phyloP scores from a whole-genome alignment of 2,329 filamentous ascomycete species.

The Talaromyces sp. region DNA sequence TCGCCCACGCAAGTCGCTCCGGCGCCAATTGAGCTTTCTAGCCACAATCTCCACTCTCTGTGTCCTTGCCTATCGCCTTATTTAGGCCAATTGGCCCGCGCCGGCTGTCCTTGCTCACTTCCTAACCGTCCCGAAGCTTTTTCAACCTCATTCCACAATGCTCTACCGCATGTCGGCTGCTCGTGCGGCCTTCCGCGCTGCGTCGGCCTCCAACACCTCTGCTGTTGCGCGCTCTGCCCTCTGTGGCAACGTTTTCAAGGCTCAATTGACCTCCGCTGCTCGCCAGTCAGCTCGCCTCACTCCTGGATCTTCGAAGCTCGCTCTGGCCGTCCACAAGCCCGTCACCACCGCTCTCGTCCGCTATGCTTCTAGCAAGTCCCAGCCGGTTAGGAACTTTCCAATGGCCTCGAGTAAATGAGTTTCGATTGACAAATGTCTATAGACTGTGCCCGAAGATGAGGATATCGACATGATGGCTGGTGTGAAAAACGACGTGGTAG shows the following conservation, averaged over 20 bases:
- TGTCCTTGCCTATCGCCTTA: slow-evolving; percentile 15
- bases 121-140: slow-evolving; percentile 26
- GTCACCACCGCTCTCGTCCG: slow-evolving; percentile 46
- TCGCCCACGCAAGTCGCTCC: slow-evolving; percentile 19
- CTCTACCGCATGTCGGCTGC: slow-evolving; percentile 41
- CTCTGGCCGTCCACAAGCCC: slow-evolving; percentile 41
- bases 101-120: slow-evolving; percentile 9
- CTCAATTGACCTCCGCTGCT: slow-evolving; percentile 39
- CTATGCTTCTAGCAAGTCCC: slow-evolving; percentile 49
- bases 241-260: slow-evolving; percentile 38
- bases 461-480: slow-evolving; percentile 49
- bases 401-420: not conserved
- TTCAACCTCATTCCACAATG: slow-evolving; percentile 31
- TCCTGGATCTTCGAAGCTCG: slow-evolving; percentile 30
- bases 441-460: slow-evolving; percentile 24
- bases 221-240: slow-evolving; percentile 35
- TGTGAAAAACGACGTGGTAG: slow-evolving; percentile 55
- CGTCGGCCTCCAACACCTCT: slow-evolving; percentile 39
- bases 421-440: slow-evolving; percentile 4
- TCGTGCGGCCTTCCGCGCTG: slow-evolving; percentile 41
- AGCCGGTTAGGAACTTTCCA: slow-evolving; percentile 11
- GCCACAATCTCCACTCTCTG: slow-evolving; percentile 27
- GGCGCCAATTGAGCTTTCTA: slow-evolving; percentile 25
- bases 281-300: slow-evolving; percentile 31
- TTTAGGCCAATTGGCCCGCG: slow-evolving; percentile 30